Base-by-base conservation (phyloP, 106 monocot species). In the Triglochin maritima region DNA sequence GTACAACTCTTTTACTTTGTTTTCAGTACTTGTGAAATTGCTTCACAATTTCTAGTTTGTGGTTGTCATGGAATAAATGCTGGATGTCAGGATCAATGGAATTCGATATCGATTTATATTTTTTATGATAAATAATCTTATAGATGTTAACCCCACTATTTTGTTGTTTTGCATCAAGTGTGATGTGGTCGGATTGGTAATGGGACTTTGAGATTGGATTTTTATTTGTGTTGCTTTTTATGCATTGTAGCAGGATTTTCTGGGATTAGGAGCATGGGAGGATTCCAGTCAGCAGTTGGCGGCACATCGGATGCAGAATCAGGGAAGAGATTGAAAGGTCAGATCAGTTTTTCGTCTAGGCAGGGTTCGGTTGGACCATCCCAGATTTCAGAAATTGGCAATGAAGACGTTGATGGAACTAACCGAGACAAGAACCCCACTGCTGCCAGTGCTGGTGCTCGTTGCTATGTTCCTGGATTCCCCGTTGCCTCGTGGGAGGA, bases 401-500 rank as follows among this genome's bases (percentile, higher is more conserved):
- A 55, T 15, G 72, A 72, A 42, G 44, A 55, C 3, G 15, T 87
- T 60, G 79, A 46, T 0, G 80, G 72, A 1, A 83, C 71, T 49
- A 85, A 80, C 79, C 79, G 81, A 9, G 85, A 88, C 13, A 80
- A 75, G 1, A 72, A 58, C 29, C 29, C 29, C 29, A 59, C 56
- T 13, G 46, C 56, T 17, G 46, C 46, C 46, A 13, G 41, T 4
- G 71, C 10, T 17, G 15, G 63, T 54, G 15, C 17, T 45, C 62
- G 72, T 2, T 72, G 55, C 17, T 72, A 63, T 45, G 53, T 72
- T n/a, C 67, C 75, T 1, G 68, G 75, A 4, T 59, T 59, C 61
- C 75, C 66, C 14, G 60, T 88, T 52, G 61, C 59, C 43, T 77
- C 91, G 0, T 92, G 87, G 92, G 92, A 88, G 0, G 87, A 88